Conservation (phyloP, 2,329 filamentous ascomycete genomes). For the Phaeoacremonium minimum region DNA sequence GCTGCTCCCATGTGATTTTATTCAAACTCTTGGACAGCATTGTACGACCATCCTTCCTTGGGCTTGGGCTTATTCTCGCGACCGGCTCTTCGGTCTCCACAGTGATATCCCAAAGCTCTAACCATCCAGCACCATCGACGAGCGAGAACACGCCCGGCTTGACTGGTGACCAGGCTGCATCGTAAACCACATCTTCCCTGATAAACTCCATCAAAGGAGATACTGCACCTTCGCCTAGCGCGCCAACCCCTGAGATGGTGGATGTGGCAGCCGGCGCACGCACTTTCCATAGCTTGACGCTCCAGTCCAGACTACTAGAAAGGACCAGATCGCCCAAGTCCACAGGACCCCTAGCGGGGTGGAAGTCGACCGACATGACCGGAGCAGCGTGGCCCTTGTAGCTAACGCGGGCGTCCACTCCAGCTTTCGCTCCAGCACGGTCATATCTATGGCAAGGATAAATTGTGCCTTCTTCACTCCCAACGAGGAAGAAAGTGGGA, state of each 20-base stretch:
- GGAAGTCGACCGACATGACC: constrained; percentile 94
- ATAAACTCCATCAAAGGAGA: constrained; percentile 82
- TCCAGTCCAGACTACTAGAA: constrained; percentile 93
- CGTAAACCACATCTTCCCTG: constrained; percentile 94
- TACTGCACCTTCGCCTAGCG: constrained; percentile 48
- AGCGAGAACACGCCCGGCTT: constrained; percentile 93
- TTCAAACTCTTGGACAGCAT: constrained; percentile 85
- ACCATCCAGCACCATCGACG: constrained; percentile 85
- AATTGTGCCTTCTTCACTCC: constrained; percentile 93
- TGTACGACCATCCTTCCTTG: constrained; percentile 59
- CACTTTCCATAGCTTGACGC: constrained; percentile 93
- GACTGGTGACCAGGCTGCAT: constrained; percentile 90
- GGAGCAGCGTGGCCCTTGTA: constrained; percentile 91
- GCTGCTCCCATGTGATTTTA: constrained; percentile 89
- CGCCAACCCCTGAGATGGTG: constrained; percentile 36
- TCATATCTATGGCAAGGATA: constrained; percentile 97
- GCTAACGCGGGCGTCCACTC: constrained; percentile 81
- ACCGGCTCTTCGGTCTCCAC: constrained; percentile 90
- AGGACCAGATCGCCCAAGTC: constrained; percentile 93
- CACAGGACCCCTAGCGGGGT: constrained; percentile 85
- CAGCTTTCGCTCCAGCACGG: constrained; percentile 92
- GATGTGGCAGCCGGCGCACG: constrained; percentile 72
- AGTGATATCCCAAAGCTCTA: constrained; percentile 95
- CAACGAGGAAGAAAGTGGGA: constrained; percentile 95
- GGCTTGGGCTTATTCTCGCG: constrained; percentile 69